Evolutionary conservation across 768 basidiomycete species (phyloP), one percentile per base, ranked within the genome.

Genomic region (Paxillus ammoniavirescens): DNA sequence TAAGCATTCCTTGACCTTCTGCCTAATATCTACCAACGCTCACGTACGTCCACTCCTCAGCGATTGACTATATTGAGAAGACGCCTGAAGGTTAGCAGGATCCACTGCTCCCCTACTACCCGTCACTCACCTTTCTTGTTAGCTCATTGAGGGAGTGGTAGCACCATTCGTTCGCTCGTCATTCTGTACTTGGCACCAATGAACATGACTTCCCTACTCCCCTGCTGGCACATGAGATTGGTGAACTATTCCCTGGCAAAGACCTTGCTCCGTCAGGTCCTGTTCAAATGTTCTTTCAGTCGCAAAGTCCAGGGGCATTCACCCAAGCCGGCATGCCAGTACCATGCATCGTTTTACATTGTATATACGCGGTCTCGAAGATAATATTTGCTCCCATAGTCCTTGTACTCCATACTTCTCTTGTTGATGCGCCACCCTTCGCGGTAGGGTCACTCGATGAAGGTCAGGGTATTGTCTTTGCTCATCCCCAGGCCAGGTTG

Each of bases 11-110:
- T 53, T 21, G 13, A 0, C 21, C 13, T 10, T 48, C 40, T 46
- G n/a, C 36, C 4, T n/a, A 37, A 36, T 2, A 14, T 21, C 31
- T 52, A 3, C 13, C 38, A 21, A 51, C 21, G 28, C 35, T 58
- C 37, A 42, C 40, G 21, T 58, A 58, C 56, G 58, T 50, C 52
- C 55, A 50, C 56, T 59, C 13, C 8, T 47, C 31, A 96, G 94
- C 95, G 52, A 91, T 98, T 67, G 91, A 97, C 71, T 98, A 98
- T 70, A 89, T 98, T 72, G 83, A 82, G 61, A 93, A 93, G 78
- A 93, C 93, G 41, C 91, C 91, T 54, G 91, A 91, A 78, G 91
- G 91, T 89, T 50, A 63, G 73, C 65, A 21, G 14, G 1, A 14
- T 17, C 40, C 31, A 10, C 10, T n/a, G 12, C 51, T 35, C 72